Evolutionary conservation across 1,139 yeast species (phyloP).

Genomic region (Scheffersomyces stambukii): DNA sequence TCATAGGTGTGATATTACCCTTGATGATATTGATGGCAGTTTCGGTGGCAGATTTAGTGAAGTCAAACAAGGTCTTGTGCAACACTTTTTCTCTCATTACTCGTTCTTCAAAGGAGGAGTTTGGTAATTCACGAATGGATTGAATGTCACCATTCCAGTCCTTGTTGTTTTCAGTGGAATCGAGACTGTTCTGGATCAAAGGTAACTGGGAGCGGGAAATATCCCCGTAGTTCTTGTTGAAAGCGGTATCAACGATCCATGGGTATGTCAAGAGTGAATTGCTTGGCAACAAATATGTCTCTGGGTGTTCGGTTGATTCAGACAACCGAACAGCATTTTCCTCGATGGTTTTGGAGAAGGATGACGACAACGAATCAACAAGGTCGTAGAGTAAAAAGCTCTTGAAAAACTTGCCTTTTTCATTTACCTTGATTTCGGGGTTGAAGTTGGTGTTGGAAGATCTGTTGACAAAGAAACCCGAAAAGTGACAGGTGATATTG

Average conservation of each 20-base stretch:
- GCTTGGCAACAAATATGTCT: slow-evolving; percentile 57
- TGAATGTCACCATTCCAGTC: slow-evolving; percentile 95
- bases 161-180: slow-evolving; percentile 53
- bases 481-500: slow-evolving; percentile 71
- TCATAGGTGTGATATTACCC: slow-evolving; percentile 76
- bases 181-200: slow-evolving; percentile 51
- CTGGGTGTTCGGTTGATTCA: slow-evolving; percentile 46
- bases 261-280: slow-evolving; percentile 63
- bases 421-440: slow-evolving; percentile 48
- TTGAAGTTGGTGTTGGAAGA: slow-evolving; percentile 68
- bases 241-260: slow-evolving; percentile 56
- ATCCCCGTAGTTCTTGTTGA: slow-evolving; percentile 44
- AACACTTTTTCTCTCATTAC: slow-evolving; percentile 72
- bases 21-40: slow-evolving; percentile 76
- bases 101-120: slow-evolving; percentile 56
- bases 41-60: slow-evolving; percentile 68
- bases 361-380: slow-evolving; percentile 52
- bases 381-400: slow-evolving; percentile 51
- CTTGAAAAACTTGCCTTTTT: slow-evolving; percentile 31
- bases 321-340: slow-evolving; percentile 40
- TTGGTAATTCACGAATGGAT: slow-evolving; percentile 68
- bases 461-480: slow-evolving; percentile 77
- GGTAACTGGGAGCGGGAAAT: slow-evolving; percentile 59
- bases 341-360: slow-evolving; percentile 36
- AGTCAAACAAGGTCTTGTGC: slow-evolving; percentile 71